Conservation (phyloP, 1,284 basidiomycete species). For the Moesziomyces sp. region DNA sequence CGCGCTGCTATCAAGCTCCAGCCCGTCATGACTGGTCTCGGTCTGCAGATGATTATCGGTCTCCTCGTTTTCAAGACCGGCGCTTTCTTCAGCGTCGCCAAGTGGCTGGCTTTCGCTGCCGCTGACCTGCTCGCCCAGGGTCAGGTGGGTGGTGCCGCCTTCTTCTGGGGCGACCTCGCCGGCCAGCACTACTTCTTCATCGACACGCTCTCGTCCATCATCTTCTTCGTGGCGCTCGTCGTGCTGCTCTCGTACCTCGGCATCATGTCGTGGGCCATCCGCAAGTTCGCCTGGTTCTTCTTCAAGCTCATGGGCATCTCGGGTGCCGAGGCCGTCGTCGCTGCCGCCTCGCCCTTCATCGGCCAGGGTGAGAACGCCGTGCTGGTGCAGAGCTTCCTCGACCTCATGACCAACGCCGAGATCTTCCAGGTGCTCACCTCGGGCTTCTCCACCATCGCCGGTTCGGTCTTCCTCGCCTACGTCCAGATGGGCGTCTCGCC, state of each 20-base stretch:
- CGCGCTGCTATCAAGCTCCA: constrained; percentile 52
- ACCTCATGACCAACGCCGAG: constrained; percentile 88
- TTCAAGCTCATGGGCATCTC: constrained; percentile 78
- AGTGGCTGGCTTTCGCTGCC: constrained; percentile 60
- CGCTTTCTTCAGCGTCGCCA: constrained; percentile 55
- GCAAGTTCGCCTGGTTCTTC: constrained; percentile 83
- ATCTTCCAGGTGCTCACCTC: constrained; percentile 89
- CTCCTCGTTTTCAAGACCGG: constrained; percentile 64
- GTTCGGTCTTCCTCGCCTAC: constrained; percentile 86
- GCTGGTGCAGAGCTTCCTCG: constrained; percentile 77
- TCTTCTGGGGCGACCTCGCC: constrained; percentile 57
- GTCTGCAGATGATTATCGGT: constrained; percentile 62
- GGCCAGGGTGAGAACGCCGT: constrained; percentile 71
- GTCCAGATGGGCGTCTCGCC: constrained; percentile 83
- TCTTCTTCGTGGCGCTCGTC: constrained; percentile 74
- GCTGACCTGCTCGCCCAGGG: constrained; percentile 59
- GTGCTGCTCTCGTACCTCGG: constrained; percentile 72
- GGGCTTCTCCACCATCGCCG: constrained; percentile 84
- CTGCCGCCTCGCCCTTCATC: constrained; percentile 89
- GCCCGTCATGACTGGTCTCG: constrained; percentile 57
- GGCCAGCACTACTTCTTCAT: constrained; percentile 60
- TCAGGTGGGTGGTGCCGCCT: constrained; percentile 56
- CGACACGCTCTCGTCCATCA: constrained; percentile 73
- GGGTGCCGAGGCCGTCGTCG: constrained; percentile 90
- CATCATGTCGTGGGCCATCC: constrained; percentile 58